Evolutionary conservation across 2,329 filamentous ascomycete species (phyloP).

Genomic region (Cladophialophora immunda): DNA sequence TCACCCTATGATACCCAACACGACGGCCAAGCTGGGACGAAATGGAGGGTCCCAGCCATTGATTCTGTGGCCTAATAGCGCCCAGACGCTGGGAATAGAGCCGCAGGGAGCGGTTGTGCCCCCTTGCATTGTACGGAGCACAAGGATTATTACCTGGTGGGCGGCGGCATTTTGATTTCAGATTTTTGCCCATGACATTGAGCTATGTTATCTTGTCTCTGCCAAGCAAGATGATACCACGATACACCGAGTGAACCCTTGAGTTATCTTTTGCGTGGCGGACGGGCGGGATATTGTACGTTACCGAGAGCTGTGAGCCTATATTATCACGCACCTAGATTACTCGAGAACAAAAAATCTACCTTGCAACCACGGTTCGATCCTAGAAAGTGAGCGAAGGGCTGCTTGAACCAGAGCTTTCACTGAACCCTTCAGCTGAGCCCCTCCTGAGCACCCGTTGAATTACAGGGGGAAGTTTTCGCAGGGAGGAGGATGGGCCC

Average conservation of each 20-base stretch:
- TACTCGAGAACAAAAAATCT: too few species aligned
- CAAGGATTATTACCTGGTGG: background rate
- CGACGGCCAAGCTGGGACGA: background rate
- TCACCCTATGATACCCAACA: background rate
- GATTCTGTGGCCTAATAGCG: background rate
- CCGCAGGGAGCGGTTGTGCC: background rate
- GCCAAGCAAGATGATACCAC: constrained; percentile 31
- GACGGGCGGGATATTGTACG: background rate
- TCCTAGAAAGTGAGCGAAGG: too few species aligned
- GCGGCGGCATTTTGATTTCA: background rate
- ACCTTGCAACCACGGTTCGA: too few species aligned
- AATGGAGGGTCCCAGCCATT: background rate
- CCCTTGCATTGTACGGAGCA: background rate
- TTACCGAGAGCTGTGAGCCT: background rate
- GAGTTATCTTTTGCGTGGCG: background rate
- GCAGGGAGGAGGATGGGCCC: too few species aligned
- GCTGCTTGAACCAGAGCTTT: too few species aligned
- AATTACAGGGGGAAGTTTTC: too few species aligned
- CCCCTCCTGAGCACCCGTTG: too few species aligned
- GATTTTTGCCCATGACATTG: constrained; percentile 2
- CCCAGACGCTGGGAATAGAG: background rate
- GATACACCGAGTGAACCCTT: constrained; percentile 30
- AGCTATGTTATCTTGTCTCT: constrained; percentile 4
- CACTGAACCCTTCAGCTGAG: too few species aligned
- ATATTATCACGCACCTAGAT: background rate